These are phyloP conservation scores for Corynespora cassiicola DNA, from an alignment of 2,329 filamentous ascomycete genomes.

Conservation along the genomic window DNA sequence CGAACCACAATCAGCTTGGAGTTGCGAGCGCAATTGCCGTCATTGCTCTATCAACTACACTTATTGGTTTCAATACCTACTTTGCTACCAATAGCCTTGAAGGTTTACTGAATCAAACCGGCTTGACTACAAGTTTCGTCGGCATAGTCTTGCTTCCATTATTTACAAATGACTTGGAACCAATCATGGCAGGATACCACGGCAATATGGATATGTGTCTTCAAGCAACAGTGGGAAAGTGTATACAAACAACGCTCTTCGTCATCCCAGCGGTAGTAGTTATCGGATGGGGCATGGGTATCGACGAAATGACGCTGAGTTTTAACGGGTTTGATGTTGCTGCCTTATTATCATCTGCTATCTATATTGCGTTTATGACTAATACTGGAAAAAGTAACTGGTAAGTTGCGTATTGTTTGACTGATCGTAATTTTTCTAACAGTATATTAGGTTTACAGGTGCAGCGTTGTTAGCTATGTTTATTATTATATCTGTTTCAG, in stretches of 20 bases:
- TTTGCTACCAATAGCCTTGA: conserved; percentile 16
- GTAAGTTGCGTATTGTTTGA: no score
- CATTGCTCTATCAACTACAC: conserved; percentile 1
- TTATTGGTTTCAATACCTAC: conserved; percentile 14
- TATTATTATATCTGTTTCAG: no score
- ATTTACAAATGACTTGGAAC: conserved; percentile 6
- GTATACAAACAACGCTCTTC: conserved; percentile 14
- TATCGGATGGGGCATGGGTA: conserved; percentile 13
- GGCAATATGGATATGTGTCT: conserved; percentile 14
- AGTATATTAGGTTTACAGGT: no score
- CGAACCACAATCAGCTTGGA: not conserved
- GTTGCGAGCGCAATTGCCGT: not conserved
- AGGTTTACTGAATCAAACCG: conserved; percentile 9
- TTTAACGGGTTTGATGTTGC: conserved; percentile 11
- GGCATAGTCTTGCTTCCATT: conserved; percentile 16
- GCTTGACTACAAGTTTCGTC: conserved; percentile 9
- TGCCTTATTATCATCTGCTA: conserved; percentile 10
- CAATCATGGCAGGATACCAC: conserved; percentile 6
- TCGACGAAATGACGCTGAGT: conserved; percentile 13
- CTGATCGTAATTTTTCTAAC: no score
- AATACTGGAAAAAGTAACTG: conserved; percentile 12
- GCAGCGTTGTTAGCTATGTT: no score
- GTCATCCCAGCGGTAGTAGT: conserved; percentile 11
- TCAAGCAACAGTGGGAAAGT: conserved; percentile 9
- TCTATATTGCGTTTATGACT: conserved; percentile 10